Evolutionary conservation across 2,329 filamentous ascomycete species (phyloP).

Genomic region (Ophiostoma angusticollis): DNA sequence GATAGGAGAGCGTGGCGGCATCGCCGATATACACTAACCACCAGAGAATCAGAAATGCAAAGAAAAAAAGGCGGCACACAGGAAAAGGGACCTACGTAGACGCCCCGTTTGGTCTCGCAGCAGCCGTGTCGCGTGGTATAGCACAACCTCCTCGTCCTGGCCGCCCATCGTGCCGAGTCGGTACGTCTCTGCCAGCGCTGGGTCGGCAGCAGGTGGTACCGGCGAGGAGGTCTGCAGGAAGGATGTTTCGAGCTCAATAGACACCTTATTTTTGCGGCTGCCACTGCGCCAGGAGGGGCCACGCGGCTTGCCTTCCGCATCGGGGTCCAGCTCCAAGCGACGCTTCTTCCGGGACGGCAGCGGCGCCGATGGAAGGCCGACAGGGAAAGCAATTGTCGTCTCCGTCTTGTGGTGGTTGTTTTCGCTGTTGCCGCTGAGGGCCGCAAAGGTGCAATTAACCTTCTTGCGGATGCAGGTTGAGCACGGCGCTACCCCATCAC

Average conservation of each 20-base stretch:
- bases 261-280: slow-evolving; percentile 5
- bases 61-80: background rate
- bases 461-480: slow-evolving; percentile 43
- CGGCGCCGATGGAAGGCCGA: too few species aligned
- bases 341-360: too few species aligned
- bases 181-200: slow-evolving; percentile 23
- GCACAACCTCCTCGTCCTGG: slow-evolving; percentile 41
- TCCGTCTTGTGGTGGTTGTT: background rate
- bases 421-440: background rate
- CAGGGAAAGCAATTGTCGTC: too few species aligned
- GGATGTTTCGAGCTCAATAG: background rate
- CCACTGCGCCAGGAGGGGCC: too few species aligned
- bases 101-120: slow-evolving; percentile 45
- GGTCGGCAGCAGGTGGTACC: slow-evolving; percentile 5
- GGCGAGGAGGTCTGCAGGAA: background rate
- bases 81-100: slow-evolving; percentile 30
- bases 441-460: slow-evolving; percentile 29
- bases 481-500: slow-evolving; percentile 46
- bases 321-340: background rate
- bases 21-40: slow-evolving; percentile 55
- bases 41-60: background rate
- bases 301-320: slow-evolving; percentile 2
- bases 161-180: slow-evolving; percentile 28
- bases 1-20: slow-evolving; percentile 46
- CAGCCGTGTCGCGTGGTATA: slow-evolving; percentile 44